These are phyloP conservation scores for Friedmanniomyces endolithicus DNA, from an alignment of 495 filamentous ascomycete species.

Conservation along the genomic window DNA sequence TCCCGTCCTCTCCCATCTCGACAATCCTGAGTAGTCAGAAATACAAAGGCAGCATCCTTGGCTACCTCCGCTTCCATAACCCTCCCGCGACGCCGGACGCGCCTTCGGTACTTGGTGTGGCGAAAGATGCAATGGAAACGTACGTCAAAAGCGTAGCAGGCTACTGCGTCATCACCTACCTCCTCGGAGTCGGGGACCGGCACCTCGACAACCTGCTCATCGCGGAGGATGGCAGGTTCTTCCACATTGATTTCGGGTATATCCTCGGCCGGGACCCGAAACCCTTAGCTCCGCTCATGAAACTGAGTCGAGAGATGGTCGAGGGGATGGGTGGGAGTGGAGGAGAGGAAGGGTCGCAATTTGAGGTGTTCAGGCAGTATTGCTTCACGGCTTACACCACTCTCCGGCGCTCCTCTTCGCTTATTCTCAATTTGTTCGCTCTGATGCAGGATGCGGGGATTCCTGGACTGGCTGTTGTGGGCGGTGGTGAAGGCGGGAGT, in stretches of 20 bases:
- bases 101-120: constrained; percentile 57
- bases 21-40: constrained; percentile 57
- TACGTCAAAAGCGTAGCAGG: constrained; percentile 94
- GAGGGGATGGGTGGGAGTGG: constrained; percentile 86
- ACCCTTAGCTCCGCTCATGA: constrained; percentile 92
- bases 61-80: constrained; percentile 81
- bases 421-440: constrained; percentile 93
- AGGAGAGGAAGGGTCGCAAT: no score
- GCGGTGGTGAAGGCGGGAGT: constrained; percentile 53
- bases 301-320: constrained; percentile 94
- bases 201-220: constrained; percentile 94
- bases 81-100: constrained; percentile 63
- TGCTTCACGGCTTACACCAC: constrained; percentile 93
- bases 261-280: constrained; percentile 97
- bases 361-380: constrained; percentile 79
- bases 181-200: constrained; percentile 93
- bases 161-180: constrained; percentile 97
- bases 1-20: constrained; percentile 72
- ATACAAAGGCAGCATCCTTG: constrained; percentile 65
- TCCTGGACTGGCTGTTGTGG: constrained; percentile 66
- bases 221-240: constrained; percentile 84
- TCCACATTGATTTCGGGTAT: constrained; percentile 96
- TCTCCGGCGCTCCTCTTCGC: constrained; percentile 70
- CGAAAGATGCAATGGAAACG: constrained; percentile 85
- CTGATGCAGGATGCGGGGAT: constrained; percentile 97